Conservation (phyloP, 2,329 filamentous ascomycete genomes). For the Aureobasidium namibiae region DNA sequence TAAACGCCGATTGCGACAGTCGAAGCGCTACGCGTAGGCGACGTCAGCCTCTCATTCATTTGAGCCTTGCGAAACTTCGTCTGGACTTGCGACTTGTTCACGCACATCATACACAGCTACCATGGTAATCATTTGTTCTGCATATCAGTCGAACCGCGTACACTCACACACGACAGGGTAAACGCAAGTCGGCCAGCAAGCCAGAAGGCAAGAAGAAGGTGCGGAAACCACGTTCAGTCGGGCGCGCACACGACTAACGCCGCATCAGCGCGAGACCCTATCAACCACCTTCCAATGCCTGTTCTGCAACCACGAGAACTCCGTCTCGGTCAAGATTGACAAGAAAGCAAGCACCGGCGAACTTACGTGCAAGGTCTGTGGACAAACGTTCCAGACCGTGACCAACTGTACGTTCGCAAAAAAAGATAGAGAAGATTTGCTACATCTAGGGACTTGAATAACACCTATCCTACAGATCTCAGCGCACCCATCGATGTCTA, state of each 20-base stretch:
- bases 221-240: constrained; percentile 16
- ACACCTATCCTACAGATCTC: constrained; percentile 52
- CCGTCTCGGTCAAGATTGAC: constrained; percentile 82
- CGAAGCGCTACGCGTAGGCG: neutral
- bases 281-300: constrained; percentile 88
- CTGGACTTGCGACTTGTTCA: neutral
- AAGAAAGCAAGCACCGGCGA: constrained; percentile 84
- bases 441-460: constrained; percentile 4
- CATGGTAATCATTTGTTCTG: neutral
- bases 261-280: constrained; percentile 51
- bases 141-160: neutral
- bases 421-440: neutral
- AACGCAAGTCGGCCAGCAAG: constrained; percentile 79
- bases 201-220: constrained; percentile 78
- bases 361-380: constrained; percentile 85
- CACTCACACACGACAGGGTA: constrained; percentile 52
- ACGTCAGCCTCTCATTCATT: neutral
- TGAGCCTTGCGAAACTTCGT: neutral
- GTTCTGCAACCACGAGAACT: constrained; percentile 97
- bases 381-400: constrained; percentile 83
- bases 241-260: neutral
- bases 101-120: neutral
- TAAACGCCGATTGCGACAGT: neutral
- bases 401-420: constrained; percentile 67
- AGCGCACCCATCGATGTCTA: constrained; percentile 92